A percentile compares a stretch with the other conserved stretches of the same genome.
These are phyloP conservation scores for Poa pratensis DNA, from an alignment of 176 grass and related monocot species.

Conservation along the genomic window DNA sequence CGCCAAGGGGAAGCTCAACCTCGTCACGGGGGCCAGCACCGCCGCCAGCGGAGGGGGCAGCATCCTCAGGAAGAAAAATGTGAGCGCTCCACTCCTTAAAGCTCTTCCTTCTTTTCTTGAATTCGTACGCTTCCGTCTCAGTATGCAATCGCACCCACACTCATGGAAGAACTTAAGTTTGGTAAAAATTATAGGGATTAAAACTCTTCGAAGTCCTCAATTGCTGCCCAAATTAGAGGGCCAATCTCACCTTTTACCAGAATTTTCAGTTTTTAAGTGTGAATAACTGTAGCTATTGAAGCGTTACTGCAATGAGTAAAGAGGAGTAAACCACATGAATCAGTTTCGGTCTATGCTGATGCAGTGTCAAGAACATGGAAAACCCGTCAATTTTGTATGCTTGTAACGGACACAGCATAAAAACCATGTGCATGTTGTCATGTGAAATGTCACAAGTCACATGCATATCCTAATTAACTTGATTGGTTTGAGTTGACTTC, in stretches of 20 bases:
- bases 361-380: constrained; percentile 1
- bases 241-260: not conserved
- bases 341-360: not conserved
- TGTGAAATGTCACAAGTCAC: constrained; percentile 1
- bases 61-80: constrained; percentile 56
- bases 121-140: not conserved
- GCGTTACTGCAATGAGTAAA: not conserved
- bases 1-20: constrained; percentile 67
- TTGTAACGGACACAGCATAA: not conserved
- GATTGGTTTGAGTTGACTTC: not conserved
- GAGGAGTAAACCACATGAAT: not conserved
- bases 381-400: not conserved
- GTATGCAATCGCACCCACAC: not conserved
- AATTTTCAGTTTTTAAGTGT: not conserved
- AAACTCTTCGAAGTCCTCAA: not conserved
- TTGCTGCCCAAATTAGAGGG: not conserved
- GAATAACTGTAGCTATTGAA: not conserved
- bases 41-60: constrained; percentile 37
- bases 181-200: not conserved
- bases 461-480: not conserved
- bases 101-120: not conserved
- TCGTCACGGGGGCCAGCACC: constrained; percentile 50
- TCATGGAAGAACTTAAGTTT: not conserved
- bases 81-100: constrained; percentile 37
- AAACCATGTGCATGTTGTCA: not conserved